Evolutionary conservation across 2,329 filamentous ascomycete species (phyloP).

Genomic region (Lasiodiplodia theobromae): DNA sequence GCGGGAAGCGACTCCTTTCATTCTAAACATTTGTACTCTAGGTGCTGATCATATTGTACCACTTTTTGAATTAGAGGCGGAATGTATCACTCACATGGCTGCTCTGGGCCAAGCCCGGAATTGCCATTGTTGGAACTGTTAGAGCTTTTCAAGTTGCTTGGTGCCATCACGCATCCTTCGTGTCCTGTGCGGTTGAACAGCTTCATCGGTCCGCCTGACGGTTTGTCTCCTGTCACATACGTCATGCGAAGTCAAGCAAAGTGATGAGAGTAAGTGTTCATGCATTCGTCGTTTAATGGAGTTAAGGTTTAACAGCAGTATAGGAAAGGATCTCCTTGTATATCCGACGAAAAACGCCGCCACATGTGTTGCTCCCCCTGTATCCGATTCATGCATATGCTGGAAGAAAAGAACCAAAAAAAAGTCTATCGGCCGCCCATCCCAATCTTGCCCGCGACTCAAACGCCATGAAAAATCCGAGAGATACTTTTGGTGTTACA

Average conservation of each 20-base stretch:
- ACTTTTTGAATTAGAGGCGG: slow-evolving; percentile 13
- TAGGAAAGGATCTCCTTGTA: background rate
- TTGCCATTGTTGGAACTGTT: background rate
- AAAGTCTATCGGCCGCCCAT: background rate
- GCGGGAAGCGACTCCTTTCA: background rate
- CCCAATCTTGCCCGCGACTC: background rate
- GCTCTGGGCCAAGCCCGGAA: background rate
- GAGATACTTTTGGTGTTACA: background rate
- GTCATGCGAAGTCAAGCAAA: background rate
- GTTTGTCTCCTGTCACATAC: background rate
- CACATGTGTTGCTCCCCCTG: background rate
- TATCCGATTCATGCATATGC: background rate
- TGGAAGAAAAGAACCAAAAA: background rate
- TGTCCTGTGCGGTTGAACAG: background rate
- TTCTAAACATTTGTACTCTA: slow-evolving; percentile 5
- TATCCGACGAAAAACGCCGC: background rate
- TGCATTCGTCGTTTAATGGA: background rate
- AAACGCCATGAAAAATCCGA: background rate
- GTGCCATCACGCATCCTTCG: background rate
- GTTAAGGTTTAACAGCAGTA: background rate
- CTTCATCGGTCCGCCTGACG: background rate
- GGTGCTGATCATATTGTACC: slow-evolving; percentile 8
- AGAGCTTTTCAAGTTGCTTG: background rate
- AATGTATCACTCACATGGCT: slow-evolving; percentile 2
- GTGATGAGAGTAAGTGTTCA: background rate